phyloP scores from a whole-genome alignment of 176 grass and related monocot genomes.

The Zoysia japonica region DNA sequence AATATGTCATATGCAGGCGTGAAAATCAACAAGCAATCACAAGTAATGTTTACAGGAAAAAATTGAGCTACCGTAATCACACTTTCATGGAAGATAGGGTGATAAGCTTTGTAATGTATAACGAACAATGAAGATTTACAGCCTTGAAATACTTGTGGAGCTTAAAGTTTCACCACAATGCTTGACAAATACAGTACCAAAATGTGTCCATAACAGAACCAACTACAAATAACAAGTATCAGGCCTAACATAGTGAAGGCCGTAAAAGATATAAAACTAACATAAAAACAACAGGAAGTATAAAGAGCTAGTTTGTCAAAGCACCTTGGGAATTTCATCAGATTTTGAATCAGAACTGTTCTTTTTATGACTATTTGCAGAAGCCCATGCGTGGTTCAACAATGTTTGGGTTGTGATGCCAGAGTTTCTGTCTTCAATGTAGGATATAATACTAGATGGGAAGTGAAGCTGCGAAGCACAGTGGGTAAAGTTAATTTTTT shows the following conservation, averaged over 20 bases:
- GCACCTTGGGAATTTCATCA: constrained; percentile 75
- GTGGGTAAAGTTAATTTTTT: neutral
- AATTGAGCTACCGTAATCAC: neutral
- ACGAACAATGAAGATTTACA: neutral
- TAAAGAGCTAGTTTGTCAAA: constrained; percentile 23
- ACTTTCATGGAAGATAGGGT: constrained; percentile 1
- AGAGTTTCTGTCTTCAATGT: constrained; percentile 83
- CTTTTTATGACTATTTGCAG: constrained; percentile 70
- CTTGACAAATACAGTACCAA: constrained; percentile 25
- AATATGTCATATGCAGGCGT: neutral
- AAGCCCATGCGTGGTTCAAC: constrained; percentile 77
- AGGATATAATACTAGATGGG: constrained; percentile 84
- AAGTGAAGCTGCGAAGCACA: constrained; percentile 57
- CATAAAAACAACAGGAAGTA: constrained; percentile 13
- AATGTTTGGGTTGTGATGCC: constrained; percentile 87
- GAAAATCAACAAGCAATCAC: neutral
- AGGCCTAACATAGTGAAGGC: neutral
- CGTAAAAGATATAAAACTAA: constrained; percentile 2
- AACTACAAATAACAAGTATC: neutral
- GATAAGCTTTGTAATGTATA: neutral
- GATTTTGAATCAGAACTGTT: constrained; percentile 59
- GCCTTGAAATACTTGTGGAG: neutral
- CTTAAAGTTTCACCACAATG: constrained; percentile 2
- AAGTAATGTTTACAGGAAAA: neutral
- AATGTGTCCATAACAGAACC: neutral